Evolutionary conservation across 2,329 filamentous ascomycete genomes (phyloP).

Genomic region (Triangularia setosa): DNA sequence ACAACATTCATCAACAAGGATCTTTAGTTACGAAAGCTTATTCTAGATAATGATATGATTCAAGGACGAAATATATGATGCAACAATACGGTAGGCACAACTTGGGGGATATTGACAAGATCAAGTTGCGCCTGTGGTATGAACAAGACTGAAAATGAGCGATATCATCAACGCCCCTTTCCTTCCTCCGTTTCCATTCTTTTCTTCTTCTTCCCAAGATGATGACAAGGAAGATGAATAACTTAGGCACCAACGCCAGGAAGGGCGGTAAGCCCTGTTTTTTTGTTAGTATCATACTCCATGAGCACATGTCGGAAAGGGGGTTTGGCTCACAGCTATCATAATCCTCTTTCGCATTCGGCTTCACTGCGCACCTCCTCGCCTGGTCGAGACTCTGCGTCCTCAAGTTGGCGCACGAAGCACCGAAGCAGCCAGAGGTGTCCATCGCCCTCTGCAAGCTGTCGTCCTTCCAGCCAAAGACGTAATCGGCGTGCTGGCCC

Average conservation of each 20-base stretch:
- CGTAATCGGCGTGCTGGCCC: conserved; percentile 42
- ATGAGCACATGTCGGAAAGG: not conserved
- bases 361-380: conserved; percentile 30
- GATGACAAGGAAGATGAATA: not conserved
- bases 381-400: conserved; percentile 34
- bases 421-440: conserved; percentile 40
- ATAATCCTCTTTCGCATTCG: conserved; percentile 32
- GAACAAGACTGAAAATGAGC: not conserved
- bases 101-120: not conserved
- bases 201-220: not conserved
- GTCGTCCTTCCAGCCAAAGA: conserved; percentile 38
- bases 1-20: no score
- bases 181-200: not conserved
- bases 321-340: conserved; percentile 34
- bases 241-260: conserved; percentile 23
- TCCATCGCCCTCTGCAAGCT: conserved; percentile 38
- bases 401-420: conserved; percentile 32
- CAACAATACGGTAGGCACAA: not conserved
- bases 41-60: not conserved
- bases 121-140: not conserved
- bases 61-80: not conserved
- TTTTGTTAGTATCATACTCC: not conserved
- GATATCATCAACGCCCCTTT: not conserved
- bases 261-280: conserved; percentile 28
- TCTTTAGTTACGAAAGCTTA: not conserved